Percentiles rank a stretch among this genome's conserved stretches.
Evolutionary conservation across 257 asterid genomes (phyloP).

Genomic region (Fraxinus excelsior): DNA sequence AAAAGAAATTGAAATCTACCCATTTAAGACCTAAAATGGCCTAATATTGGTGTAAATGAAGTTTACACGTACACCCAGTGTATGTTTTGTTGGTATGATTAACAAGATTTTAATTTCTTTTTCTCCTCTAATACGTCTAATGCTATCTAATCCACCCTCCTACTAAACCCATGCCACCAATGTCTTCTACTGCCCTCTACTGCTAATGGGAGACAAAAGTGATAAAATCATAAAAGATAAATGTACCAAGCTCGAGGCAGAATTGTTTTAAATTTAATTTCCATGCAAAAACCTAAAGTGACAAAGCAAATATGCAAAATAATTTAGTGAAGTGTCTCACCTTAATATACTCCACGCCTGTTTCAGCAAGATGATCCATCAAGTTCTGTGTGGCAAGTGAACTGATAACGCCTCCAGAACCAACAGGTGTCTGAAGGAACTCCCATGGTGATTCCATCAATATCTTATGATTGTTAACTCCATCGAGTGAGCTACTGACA

Average conservation of each 20-base stretch:
- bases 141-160: neutral
- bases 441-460: constrained; percentile 97
- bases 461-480: constrained; percentile 58
- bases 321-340: constrained; percentile 38
- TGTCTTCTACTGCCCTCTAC: neutral
- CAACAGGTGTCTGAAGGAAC: constrained; percentile 74
- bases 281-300: neutral
- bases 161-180: neutral
- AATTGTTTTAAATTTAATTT: neutral
- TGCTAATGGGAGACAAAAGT: neutral
- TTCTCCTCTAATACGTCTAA: neutral
- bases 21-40: neutral
- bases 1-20: neutral
- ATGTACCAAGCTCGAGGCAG: neutral
- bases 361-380: constrained; percentile 52
- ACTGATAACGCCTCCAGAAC: constrained; percentile 76
- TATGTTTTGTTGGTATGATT: neutral
- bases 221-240: neutral
- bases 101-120: neutral
- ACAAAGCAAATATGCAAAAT: neutral
- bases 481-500: constrained; percentile 51
- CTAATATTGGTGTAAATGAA: neutral
- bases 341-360: constrained; percentile 79
- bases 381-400: constrained; percentile 66
- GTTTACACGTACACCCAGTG: neutral